Conservation (phyloP, 78 protist species). For the slime mould (Dictyostelium discoideum) region DNA sequence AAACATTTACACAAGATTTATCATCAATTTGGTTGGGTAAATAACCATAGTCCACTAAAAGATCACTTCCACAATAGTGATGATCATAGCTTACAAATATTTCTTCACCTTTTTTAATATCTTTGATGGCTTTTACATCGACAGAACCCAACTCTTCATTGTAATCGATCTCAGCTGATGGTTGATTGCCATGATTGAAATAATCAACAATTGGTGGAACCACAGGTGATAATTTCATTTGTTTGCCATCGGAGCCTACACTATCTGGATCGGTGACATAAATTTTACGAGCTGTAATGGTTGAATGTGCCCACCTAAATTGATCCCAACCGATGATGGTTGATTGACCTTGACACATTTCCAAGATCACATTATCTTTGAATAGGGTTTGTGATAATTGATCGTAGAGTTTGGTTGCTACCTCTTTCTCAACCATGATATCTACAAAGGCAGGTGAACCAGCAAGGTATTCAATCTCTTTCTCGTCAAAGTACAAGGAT, state of each 20-base stretch:
- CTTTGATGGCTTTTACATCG: not conserved
- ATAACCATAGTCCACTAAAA: conserved; percentile 35
- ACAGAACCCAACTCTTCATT: not conserved
- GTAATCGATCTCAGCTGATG: conserved; percentile 18
- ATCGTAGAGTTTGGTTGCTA: not conserved
- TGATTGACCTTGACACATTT: not conserved
- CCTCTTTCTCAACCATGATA: not conserved
- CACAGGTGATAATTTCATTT: not conserved
- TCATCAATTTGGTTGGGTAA: not conserved
- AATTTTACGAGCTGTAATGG: conserved; percentile 25
- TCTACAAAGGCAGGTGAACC: conserved; percentile 62
- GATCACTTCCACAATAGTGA: conserved; percentile 56
- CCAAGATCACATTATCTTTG: not conserved
- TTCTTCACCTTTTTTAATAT: conserved; percentile 37
- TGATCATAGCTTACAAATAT: conserved; percentile 31
- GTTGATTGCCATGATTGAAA: conserved; percentile 18
- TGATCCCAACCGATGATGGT: not conserved
- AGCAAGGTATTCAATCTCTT: conserved; percentile 9
- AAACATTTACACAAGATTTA: conserved; percentile 46
- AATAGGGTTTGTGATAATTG: not conserved
- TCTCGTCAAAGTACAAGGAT: not conserved
- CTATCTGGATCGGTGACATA: conserved; percentile 2
- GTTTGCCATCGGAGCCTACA: not conserved
- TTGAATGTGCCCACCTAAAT: conserved; percentile 43
- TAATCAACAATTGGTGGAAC: conserved; percentile 43